A percentile compares a stretch with the other conserved stretches of the same genome.
These are phyloP conservation scores for Pelargonium cotyledonis DNA, from an alignment of 441 rosid genomes.

Conservation along the genomic window DNA sequence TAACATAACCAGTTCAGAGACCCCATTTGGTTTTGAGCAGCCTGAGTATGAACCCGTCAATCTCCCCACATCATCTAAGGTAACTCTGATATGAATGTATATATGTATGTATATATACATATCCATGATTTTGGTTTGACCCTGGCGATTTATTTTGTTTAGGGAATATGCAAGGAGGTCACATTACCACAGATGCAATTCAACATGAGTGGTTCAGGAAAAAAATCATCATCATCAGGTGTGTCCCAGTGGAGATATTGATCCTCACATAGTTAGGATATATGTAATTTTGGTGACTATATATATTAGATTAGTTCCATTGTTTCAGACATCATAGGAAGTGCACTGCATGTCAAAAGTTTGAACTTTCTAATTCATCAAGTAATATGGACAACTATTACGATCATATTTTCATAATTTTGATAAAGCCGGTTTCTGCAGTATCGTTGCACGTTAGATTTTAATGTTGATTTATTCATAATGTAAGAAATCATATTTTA, in stretches of 20 bases:
- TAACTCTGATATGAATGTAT: constrained; percentile 20
- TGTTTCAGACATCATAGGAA: constrained; percentile 21
- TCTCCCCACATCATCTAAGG: constrained; percentile 41
- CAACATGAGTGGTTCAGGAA: constrained; percentile 29
- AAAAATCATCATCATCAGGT: constrained; percentile 28
- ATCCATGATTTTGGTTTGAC: constrained; percentile 5
- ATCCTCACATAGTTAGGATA: constrained; percentile 9
- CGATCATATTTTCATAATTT: neutral
- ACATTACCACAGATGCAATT: constrained; percentile 24
- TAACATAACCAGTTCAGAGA: constrained; percentile 26
- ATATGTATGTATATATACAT: neutral
- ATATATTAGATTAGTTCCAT: neutral
- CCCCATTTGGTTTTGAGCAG: constrained; percentile 42
- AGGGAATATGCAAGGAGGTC: constrained; percentile 42
- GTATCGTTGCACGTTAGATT: no score
- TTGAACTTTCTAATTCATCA: constrained; percentile 23
- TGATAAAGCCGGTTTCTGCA: neutral
- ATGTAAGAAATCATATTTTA: no score
- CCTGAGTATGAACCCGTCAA: constrained; percentile 38
- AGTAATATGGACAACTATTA: neutral
- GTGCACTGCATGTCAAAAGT: constrained; percentile 22
- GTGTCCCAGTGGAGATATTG: constrained; percentile 28
- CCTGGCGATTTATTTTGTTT: constrained; percentile 16
- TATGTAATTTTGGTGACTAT: constrained; percentile 6
- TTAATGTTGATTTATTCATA: no score